Percentiles rank a stretch among this genome's conserved stretches.
These are phyloP conservation scores for Neoboletus subvelutipes DNA, from an alignment of 768 basidiomycete genomes.

Conservation along the genomic window DNA sequence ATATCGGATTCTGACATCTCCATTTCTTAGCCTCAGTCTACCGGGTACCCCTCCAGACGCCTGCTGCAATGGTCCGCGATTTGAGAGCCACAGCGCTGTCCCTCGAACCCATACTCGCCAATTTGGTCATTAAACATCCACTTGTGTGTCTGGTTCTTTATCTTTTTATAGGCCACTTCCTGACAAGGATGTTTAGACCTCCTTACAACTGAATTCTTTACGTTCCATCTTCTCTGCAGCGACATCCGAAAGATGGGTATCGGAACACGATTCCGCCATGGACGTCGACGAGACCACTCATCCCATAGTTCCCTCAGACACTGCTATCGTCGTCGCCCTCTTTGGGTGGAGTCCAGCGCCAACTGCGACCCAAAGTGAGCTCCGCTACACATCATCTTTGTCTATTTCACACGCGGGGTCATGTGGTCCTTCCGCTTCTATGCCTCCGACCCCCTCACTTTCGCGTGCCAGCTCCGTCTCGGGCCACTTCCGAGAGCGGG, in stretches of 20 bases:
- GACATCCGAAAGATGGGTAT: conserved; percentile 28
- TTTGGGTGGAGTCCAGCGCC: conserved; percentile 50
- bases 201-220: conserved; percentile 55
- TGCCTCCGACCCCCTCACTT: conserved; percentile 33
- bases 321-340: conserved; percentile 42
- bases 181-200: conserved; percentile 43
- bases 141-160: conserved; percentile 46
- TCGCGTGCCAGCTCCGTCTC: conserved; percentile 36
- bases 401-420: conserved; percentile 29
- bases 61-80: conserved; percentile 58
- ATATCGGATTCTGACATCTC: conserved; percentile 1
- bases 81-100: conserved; percentile 54
- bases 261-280: conserved; percentile 23
- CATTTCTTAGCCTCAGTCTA: conserved; percentile 58
- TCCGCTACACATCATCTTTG: conserved; percentile 12
- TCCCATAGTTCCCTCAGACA: conserved; percentile 34
- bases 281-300: conserved; percentile 11
- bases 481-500: conserved; percentile 17
- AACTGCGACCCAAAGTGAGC: conserved; percentile 17
- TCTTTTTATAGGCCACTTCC: not conserved
- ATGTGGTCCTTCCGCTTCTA: conserved; percentile 27
- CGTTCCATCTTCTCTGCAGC: conserved; percentile 42
- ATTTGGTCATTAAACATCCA: conserved; percentile 67
- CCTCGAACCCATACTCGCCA: conserved; percentile 52
- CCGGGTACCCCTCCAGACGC: conserved; percentile 69